Percentiles rank a stretch among this genome's conserved stretches.
Conservation (phyloP, 1,139 yeast species). For the Candida mesenterica region DNA sequence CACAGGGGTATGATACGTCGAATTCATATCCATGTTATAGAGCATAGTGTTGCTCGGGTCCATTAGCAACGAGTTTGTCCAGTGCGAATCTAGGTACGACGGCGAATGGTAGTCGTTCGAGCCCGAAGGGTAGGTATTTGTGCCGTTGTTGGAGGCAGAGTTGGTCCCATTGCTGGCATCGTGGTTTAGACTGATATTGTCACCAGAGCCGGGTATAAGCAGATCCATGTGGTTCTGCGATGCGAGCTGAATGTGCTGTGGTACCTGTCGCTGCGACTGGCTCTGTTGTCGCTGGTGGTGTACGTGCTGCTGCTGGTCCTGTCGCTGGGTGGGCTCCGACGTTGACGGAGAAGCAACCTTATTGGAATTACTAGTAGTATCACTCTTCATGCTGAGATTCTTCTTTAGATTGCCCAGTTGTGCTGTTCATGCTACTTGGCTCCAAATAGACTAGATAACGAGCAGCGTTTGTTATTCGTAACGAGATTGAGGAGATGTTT, state of each 20-base stretch:
- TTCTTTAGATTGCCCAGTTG: no score
- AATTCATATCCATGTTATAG: conserved; percentile 24
- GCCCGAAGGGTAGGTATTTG: conserved; percentile 5
- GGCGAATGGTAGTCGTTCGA: conserved; percentile 25
- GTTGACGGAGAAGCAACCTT: background rate
- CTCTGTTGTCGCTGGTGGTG: conserved; percentile 12
- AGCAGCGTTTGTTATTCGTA: no score
- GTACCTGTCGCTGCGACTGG: background rate
- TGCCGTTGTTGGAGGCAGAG: conserved; percentile 3
- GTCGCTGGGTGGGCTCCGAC: conserved; percentile 23
- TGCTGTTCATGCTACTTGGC: no score
- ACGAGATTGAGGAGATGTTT: no score
- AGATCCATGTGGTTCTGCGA: background rate
- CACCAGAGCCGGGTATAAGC: conserved; percentile 5
- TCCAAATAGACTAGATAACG: no score
- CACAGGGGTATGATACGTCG: background rate
- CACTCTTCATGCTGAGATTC: background rate
- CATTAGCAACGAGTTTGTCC: conserved; percentile 40
- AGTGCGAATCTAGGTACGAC: conserved; percentile 44
- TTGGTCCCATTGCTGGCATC: no score
- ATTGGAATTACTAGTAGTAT: background rate
- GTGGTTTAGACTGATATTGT: conserved; percentile 3
- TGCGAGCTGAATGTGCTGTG: conserved; percentile 1
- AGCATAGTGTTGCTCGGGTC: conserved; percentile 39
- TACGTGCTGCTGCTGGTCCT: conserved; percentile 14